Evolutionary conservation across 257 asterid genomes (phyloP), one percentile per base, ranked within the genome.

Genomic region (Knoxia roxburghii): DNA sequence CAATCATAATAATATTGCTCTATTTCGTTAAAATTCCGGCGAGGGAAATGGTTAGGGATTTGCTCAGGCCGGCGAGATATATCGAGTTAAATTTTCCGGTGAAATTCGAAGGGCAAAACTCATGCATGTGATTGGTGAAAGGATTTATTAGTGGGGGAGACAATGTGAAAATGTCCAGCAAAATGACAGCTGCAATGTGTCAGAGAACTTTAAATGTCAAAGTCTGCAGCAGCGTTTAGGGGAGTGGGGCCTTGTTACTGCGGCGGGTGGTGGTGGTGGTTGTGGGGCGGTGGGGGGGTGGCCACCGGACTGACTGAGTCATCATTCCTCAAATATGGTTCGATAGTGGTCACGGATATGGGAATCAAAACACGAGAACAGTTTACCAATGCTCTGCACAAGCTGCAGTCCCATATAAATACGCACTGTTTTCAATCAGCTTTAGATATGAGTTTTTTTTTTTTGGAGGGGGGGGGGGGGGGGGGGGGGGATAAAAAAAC

Each of bases 131-230:
- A n/a, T n/a, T n/a, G n/a, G n/a, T 37, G 41, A 37, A 37, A 37
- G n/a, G n/a, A 37, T 37, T 37, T 37, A 37, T 37, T 4, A 7
- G 27, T 26, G 56, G 41, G 33, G 45, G 59, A 41, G 74, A 46
- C 46, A 70, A 62, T 2, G 15, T 13, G 41, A 35, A 68, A 63
- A 24, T 13, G 41, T 37, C 64, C 63, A 66, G 9, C 78, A 60
- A 61, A 62, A 68, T 76, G 91, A 82, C 79, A 62, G 81, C 60
- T 65, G 32, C 39, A 77, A 70, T 27, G 80, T 81, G 89, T 81
- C 87, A 79, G 85, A 79, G 85, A 69, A 30, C 53, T 62, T 43
- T 69, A 77, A 75, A 69, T 55, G 70, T 20, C 27, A 49, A 24
- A 62, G 37, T 6, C 37, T 54, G 64, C 9, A 24, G 8, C 4